Evolutionary conservation across 257 asterid species (phyloP), one percentile per base, ranked within the genome.

Genomic region (Petrea volubilis): DNA sequence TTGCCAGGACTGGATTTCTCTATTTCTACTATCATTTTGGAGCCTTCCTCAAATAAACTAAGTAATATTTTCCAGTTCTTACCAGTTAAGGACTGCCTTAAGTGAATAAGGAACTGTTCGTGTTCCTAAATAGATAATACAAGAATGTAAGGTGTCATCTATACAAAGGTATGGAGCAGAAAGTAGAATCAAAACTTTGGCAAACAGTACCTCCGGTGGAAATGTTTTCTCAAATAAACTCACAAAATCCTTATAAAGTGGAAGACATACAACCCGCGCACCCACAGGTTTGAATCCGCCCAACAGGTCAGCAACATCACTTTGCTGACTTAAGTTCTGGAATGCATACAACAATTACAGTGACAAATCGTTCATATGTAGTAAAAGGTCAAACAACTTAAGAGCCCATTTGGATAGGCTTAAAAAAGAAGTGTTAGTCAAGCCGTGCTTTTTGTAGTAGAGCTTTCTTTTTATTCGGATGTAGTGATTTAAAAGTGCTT

Each of bases 251-350:
- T 69, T 85, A 81, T 88, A 94, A 13, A 94, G 95, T 58, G 96
- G 93, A 77, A 81, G 41, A 73, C 93, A 82, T 43, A 86, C 83
- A 79, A 86, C 79, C 65, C 88, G 86, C 50, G 96, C 98, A 85
- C 89, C 94, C 60, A 84, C 75, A 27, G 99, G 99, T 82, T 86
- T 88, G 80, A 86, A 94, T 36, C 99, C 99, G 44, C 99, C 99
- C 65, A 94, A 60, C 57, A 94, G 77, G 77, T 94, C 99, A 14
- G 96, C 93, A 72, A 83, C 83, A 64, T 94, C 99, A 74, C 96
- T 94, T 80, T 94, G 99, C 85, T 94, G 99, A 76, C 98, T 94
- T 79, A 94, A 79, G 70, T 94, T 94, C 99, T 94, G 96, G 58
- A 84, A 68, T 64, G 72, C 18, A 70, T 66, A 75, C 12, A 66